A percentile compares a stretch with the other conserved stretches of the same genome.
phyloP scores from a whole-genome alignment of 805 yeast species.

The Debaryomyces hansenii region DNA sequence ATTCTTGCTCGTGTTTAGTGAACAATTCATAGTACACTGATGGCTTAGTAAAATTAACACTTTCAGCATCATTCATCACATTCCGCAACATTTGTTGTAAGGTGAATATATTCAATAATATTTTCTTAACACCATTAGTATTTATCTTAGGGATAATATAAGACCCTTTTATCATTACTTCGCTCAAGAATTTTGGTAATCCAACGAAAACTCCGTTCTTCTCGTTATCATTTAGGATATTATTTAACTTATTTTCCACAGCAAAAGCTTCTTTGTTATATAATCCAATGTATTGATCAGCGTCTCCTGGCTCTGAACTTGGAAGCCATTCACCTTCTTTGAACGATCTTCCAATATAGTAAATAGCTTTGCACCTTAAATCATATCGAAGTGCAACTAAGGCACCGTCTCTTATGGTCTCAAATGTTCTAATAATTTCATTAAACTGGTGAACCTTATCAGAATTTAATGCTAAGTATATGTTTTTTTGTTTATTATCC shows the following conservation, averaged over 20 bases:
- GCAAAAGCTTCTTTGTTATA: slow-evolving; percentile 50
- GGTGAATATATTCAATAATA: slow-evolving; percentile 61
- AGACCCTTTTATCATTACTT: slow-evolving; percentile 53
- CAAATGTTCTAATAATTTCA: slow-evolving; percentile 30
- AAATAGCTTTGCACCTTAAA: slow-evolving; percentile 52
- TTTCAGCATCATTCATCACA: slow-evolving; percentile 50
- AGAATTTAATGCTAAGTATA: slow-evolving; percentile 33
- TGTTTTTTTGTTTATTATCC: slow-evolving; percentile 23
- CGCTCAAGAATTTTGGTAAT: slow-evolving; percentile 51
- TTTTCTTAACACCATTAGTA: slow-evolving; percentile 56
- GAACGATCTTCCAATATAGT: slow-evolving; percentile 51
- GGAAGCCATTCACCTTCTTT: slow-evolving; percentile 52
- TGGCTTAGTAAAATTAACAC: slow-evolving; percentile 53
- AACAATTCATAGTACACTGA: slow-evolving; percentile 57
- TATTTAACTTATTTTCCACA: slow-evolving; percentile 43
- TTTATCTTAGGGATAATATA: slow-evolving; percentile 51
- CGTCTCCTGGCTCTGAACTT: slow-evolving; percentile 54
- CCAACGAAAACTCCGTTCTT: slow-evolving; percentile 42
- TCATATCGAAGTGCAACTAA: slow-evolving; percentile 57
- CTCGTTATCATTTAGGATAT: slow-evolving; percentile 32
- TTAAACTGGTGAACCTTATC: slow-evolving; percentile 36
- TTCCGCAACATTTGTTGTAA: slow-evolving; percentile 69
- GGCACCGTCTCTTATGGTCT: slow-evolving; percentile 35
- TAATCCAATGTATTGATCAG: slow-evolving; percentile 53
- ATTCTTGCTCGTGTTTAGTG: slow-evolving; percentile 47